Evolutionary conservation across 1,284 basidiomycete genomes (phyloP).

Genomic region (Ustilago nuda): DNA sequence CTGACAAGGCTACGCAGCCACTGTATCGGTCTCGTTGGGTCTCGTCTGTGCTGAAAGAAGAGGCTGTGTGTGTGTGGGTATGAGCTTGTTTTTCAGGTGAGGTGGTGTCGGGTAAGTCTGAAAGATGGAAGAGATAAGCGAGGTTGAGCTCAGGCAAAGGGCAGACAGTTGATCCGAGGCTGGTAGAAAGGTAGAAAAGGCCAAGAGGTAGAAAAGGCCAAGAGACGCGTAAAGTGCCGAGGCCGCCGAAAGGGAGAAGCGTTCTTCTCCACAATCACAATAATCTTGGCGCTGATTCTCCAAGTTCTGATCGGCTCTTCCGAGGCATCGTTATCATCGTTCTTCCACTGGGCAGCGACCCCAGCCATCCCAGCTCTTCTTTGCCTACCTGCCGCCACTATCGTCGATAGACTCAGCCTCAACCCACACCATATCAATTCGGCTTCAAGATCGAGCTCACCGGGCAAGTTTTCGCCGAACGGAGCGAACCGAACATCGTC

Average conservation of each 20-base stretch:
- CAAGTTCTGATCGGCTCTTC: not conserved
- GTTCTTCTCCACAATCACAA: not conserved
- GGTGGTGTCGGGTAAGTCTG: not conserved
- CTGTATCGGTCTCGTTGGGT: no score
- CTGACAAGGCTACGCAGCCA: no score
- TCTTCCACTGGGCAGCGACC: not conserved
- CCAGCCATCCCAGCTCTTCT: not conserved
- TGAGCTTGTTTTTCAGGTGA: not conserved
- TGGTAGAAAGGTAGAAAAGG: not conserved
- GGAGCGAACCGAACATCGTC: not conserved
- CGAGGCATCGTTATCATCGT: not conserved
- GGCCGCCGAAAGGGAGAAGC: not conserved
- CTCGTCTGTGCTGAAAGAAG: not conserved
- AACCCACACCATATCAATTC: not conserved
- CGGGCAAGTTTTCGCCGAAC: not conserved
- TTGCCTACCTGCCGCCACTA: not conserved
- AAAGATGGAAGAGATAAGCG: not conserved
- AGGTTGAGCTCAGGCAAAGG: not conserved
- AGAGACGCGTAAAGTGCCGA: conserved; percentile 2
- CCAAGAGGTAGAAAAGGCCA: not conserved
- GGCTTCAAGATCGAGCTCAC: not conserved
- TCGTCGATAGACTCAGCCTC: not conserved
- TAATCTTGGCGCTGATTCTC: not conserved
- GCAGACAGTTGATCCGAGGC: conserved; percentile 2
- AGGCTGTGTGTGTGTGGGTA: conserved; percentile 4